Conservation (phyloP, 2,329 filamentous ascomycete genomes). For the Aureobasidium lini region DNA sequence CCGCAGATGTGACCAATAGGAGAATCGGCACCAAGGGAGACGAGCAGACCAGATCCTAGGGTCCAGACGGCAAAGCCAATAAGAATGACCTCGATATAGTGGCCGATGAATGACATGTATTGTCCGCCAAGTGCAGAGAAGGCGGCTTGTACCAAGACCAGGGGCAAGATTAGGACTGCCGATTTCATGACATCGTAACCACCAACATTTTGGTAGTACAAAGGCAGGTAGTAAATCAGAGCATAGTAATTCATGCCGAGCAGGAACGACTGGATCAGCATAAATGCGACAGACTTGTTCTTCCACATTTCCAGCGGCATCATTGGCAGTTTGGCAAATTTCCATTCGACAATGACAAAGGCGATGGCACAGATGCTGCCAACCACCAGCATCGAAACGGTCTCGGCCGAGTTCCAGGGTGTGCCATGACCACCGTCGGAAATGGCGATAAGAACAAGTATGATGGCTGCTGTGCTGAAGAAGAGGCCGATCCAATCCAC, state of each 20-base stretch:
- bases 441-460: slow-evolving; percentile 40
- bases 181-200: slow-evolving; percentile 44
- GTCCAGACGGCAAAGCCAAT: slow-evolving; percentile 36
- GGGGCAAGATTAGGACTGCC: slow-evolving; percentile 36
- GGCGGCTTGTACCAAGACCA: slow-evolving; percentile 25
- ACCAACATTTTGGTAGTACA: slow-evolving; percentile 43
- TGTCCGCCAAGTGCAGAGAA: slow-evolving; percentile 41
- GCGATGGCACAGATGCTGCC: slow-evolving; percentile 41
- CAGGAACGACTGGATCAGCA: slow-evolving; percentile 53
- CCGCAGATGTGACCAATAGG: slow-evolving; percentile 24
- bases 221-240: slow-evolving; percentile 46
- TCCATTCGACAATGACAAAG: slow-evolving; percentile 49
- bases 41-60: slow-evolving; percentile 29
- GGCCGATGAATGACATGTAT: slow-evolving; percentile 41
- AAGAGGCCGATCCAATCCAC: slow-evolving; percentile 45
- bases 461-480: slow-evolving; percentile 38
- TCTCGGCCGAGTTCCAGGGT: slow-evolving; percentile 48
- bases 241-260: slow-evolving; percentile 54
- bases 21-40: slow-evolving; percentile 24
- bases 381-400: slow-evolving; percentile 48
- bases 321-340: slow-evolving; percentile 42
- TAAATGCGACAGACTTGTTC: slow-evolving; percentile 44
- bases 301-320: slow-evolving; percentile 48
- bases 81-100: slow-evolving; percentile 33
- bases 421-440: slow-evolving; percentile 54